A percentile compares a stretch with the other conserved stretches of the same genome.
Evolutionary conservation across 2,329 filamentous ascomycete genomes (phyloP).

Genomic region (Fusarium avenaceum): DNA sequence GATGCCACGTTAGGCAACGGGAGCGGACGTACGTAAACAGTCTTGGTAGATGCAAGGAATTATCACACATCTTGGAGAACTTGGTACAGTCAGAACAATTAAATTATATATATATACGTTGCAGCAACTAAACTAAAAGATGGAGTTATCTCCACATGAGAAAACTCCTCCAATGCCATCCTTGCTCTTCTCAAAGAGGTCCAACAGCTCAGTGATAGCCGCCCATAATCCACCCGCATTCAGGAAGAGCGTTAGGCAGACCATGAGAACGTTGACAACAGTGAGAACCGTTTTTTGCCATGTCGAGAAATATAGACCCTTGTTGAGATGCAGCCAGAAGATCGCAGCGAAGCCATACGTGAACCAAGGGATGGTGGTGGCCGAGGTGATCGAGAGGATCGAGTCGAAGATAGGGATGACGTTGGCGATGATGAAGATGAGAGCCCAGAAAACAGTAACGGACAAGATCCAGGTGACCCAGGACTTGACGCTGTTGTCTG

Average conservation of each 20-base stretch:
- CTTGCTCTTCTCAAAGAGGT: slow-evolving; percentile 29
- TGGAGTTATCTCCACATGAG: slow-evolving; percentile 42
- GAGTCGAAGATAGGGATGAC: slow-evolving; percentile 51
- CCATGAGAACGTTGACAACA: slow-evolving; percentile 38
- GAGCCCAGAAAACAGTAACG: slow-evolving; percentile 43
- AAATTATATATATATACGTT: background rate
- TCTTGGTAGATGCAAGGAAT: too few relatives aligned
- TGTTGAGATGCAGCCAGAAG: slow-evolving; percentile 48
- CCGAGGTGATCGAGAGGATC: slow-evolving; percentile 46
- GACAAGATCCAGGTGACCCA: slow-evolving; percentile 49
- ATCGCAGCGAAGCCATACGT: slow-evolving; percentile 45
- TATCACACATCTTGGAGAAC: too few relatives aligned
- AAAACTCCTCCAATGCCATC: slow-evolving; percentile 42
- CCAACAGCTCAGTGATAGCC: slow-evolving; percentile 42
- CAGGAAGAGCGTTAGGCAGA: slow-evolving; percentile 41
- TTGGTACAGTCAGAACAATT: background rate
- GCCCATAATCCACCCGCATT: slow-evolving; percentile 48
- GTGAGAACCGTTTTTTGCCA: slow-evolving; percentile 44
- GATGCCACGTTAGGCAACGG: too few relatives aligned
- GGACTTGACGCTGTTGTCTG: slow-evolving; percentile 41
- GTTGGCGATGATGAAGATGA: slow-evolving; percentile 48
- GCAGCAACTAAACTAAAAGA: slow-evolving; percentile 16
- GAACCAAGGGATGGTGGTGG: slow-evolving; percentile 48
- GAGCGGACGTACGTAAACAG: too few relatives aligned
- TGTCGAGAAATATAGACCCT: slow-evolving; percentile 24